Conservation (phyloP, 1,284 basidiomycete species). For the Xerocomus amazonicus region DNA sequence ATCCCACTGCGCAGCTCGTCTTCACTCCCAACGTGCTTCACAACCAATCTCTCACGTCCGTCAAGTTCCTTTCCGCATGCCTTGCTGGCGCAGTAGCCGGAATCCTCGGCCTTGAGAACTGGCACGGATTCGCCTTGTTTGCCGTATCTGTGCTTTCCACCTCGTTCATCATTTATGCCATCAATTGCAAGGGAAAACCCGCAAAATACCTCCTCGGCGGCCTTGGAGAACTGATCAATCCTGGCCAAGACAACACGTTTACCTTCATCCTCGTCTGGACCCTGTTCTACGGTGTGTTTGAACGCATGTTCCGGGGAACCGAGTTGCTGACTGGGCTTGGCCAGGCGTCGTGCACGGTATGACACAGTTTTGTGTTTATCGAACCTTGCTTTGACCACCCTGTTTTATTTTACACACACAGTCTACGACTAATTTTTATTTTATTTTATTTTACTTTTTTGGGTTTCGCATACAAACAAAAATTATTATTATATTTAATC, state of each 20-base stretch:
- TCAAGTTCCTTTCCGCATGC: constrained; percentile 77
- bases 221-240: constrained; percentile 63
- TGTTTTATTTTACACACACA: constrained; percentile 21
- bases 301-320: constrained; percentile 36
- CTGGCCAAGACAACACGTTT: constrained; percentile 82
- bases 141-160: constrained; percentile 62
- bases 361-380: constrained; percentile 5
- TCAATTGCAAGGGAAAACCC: constrained; percentile 67
- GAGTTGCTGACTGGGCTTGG: constrained; percentile 11
- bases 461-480: constrained; percentile 7
- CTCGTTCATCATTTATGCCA: constrained; percentile 56
- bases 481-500: no score
- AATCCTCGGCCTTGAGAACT: constrained; percentile 81
- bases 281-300: constrained; percentile 72
- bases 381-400: constrained; percentile 13
- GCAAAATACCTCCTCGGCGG: constrained; percentile 60
- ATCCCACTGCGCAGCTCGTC: constrained; percentile 58
- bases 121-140: constrained; percentile 78
- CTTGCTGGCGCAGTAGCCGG: constrained; percentile 84
- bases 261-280: constrained; percentile 90
- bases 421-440: constrained; percentile 44
- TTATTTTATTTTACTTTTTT: not conserved
- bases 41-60: constrained; percentile 60
- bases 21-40: constrained; percentile 69
- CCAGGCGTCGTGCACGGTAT: constrained; percentile 45